Percentiles rank a stretch among this genome's conserved stretches.
Conservation (phyloP, 768 basidiomycete species). For the Phylloporus sp. region DNA sequence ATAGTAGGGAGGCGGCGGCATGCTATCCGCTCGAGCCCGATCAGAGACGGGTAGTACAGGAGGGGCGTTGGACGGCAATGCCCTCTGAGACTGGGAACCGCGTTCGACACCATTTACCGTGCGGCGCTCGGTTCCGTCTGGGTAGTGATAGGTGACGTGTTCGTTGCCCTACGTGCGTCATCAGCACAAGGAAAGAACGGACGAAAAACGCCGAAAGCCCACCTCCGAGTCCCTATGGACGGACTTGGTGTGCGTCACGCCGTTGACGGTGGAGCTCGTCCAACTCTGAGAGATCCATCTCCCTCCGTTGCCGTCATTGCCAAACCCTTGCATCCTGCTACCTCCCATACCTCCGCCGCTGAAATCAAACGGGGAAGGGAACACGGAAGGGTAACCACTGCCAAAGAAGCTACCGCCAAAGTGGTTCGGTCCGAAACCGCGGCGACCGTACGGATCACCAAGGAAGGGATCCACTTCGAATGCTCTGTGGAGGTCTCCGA, state of each 20-base stretch:
- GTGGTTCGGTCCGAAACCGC: constrained; percentile 12
- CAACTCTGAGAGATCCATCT: constrained; percentile 54
- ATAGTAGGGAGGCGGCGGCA: constrained; percentile 21
- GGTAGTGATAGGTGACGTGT: constrained; percentile 58
- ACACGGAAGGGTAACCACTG: constrained; percentile 4
- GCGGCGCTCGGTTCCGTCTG: constrained; percentile 61
- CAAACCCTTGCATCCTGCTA: constrained; percentile 10
- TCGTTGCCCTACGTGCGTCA: constrained; percentile 58
- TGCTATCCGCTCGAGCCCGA: background rate
- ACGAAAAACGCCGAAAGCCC: constrained; percentile 21
- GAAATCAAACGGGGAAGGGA: constrained; percentile 11
- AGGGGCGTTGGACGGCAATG: constrained; percentile 6
- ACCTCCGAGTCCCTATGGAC: constrained; percentile 57
- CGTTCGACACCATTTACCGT: constrained; percentile 66
- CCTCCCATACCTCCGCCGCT: constrained; percentile 13
- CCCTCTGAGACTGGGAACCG: constrained; percentile 24
- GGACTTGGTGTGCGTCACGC: constrained; percentile 56
- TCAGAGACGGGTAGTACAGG: background rate
- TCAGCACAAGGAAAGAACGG: background rate
- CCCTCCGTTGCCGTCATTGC: constrained; percentile 6
- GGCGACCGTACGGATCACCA: constrained; percentile 16
- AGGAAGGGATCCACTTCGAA: constrained; percentile 35
- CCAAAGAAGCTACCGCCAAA: constrained; percentile 14
- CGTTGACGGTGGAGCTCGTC: constrained; percentile 56
- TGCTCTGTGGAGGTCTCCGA: constrained; percentile 44